A percentile compares a stretch with the other conserved stretches of the same genome.
Conservation (phyloP, 352 stramenopile species). For the Phytophthora sp. region DNA sequence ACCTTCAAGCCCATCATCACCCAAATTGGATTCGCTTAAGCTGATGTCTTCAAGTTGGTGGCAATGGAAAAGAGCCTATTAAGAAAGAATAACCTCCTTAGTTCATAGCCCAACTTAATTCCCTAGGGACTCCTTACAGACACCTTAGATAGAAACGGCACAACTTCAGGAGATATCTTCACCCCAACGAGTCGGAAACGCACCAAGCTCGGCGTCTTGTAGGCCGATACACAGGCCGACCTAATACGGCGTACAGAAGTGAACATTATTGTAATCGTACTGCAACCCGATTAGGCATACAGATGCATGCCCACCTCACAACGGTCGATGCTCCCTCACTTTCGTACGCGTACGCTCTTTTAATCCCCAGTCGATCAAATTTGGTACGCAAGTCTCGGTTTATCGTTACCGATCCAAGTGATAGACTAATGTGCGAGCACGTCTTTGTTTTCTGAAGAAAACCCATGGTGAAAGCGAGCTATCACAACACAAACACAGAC, state of each 20-base stretch:
- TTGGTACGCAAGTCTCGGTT: conserved; percentile 69
- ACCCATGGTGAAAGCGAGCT: conserved; percentile 59
- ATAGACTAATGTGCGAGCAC: conserved; percentile 52
- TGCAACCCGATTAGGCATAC: neutral
- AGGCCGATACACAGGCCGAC: conserved; percentile 35
- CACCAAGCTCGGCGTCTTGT: conserved; percentile 37
- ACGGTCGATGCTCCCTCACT: conserved; percentile 39
- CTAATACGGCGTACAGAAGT: conserved; percentile 7
- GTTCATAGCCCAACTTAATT: neutral
- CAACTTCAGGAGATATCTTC: conserved; percentile 25
- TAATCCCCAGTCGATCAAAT: conserved; percentile 63
- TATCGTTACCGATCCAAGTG: conserved; percentile 52
- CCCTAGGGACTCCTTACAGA: neutral
- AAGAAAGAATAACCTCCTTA: neutral
- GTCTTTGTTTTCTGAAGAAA: conserved; percentile 47
- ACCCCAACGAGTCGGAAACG: conserved; percentile 49
- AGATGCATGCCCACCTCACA: conserved; percentile 34
- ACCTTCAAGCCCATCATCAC: conserved; percentile 38
- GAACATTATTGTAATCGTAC: neutral
- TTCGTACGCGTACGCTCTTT: conserved; percentile 48
- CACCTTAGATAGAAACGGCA: conserved; percentile 44
- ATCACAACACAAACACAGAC: neutral
- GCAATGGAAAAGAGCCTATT: conserved; percentile 42
- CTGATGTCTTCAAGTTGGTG: conserved; percentile 36
- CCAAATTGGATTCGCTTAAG: conserved; percentile 27